Percentiles rank a stretch among this genome's conserved stretches.
Evolutionary conservation across 345 rosid species (phyloP).

Genomic region (Trapa incisa): DNA sequence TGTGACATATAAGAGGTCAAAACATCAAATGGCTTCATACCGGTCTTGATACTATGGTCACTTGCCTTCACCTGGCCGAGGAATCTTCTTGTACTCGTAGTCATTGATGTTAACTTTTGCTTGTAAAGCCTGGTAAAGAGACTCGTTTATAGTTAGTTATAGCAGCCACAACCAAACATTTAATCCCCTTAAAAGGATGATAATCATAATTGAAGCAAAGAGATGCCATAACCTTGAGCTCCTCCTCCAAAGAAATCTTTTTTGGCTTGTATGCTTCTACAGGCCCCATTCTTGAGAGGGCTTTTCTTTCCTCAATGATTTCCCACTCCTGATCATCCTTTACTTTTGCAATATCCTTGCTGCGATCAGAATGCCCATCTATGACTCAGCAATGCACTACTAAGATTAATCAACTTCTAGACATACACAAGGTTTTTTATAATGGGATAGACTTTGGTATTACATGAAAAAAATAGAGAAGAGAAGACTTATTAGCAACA

Average conservation of each 20-base stretch:
- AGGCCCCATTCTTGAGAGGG: slow-evolving; percentile 74
- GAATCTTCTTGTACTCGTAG: slow-evolving; percentile 77
- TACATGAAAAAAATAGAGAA: not conserved
- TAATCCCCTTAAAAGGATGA: not conserved
- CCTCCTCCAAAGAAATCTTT: slow-evolving; percentile 66
- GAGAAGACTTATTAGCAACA: not conserved
- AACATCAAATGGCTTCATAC: not conserved
- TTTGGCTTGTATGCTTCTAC: slow-evolving; percentile 63
- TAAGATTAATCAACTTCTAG: not conserved
- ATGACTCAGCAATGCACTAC: slow-evolving; percentile 11
- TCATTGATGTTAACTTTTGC: slow-evolving; percentile 65
- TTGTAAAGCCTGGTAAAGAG: slow-evolving; percentile 45
- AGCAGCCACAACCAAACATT: not conserved
- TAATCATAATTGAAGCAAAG: slow-evolving; percentile 1
- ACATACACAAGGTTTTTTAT: not conserved
- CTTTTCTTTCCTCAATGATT: slow-evolving; percentile 63
- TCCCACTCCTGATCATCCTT: slow-evolving; percentile 91
- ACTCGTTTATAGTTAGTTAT: not conserved
- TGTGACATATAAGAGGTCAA: not conserved
- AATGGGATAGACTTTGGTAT: not conserved
- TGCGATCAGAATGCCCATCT: slow-evolving; percentile 25
- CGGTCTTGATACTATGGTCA: slow-evolving; percentile 15
- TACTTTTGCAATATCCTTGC: slow-evolving; percentile 83
- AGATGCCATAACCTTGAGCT: slow-evolving; percentile 45
- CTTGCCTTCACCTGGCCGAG: slow-evolving; percentile 55